Percentiles rank a stretch among this genome's conserved stretches.
Conservation (phyloP, 2,329 filamentous ascomycete genomes). For the Arthrocladium fulminans region DNA sequence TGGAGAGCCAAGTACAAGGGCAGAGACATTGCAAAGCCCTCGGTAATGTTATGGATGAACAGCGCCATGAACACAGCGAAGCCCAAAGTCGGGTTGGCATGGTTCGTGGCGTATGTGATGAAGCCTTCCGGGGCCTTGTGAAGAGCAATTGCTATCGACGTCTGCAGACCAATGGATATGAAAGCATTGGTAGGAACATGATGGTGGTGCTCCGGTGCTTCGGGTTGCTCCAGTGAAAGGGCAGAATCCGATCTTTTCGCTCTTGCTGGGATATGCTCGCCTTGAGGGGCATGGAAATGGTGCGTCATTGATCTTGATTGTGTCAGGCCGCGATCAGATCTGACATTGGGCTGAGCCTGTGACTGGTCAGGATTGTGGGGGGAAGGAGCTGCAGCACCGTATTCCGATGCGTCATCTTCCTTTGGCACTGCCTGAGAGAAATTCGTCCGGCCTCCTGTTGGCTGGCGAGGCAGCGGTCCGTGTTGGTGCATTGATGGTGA, state of each 20-base stretch:
- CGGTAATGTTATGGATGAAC: slow-evolving; percentile 96
- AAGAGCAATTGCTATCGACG: slow-evolving; percentile 84
- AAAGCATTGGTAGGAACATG: slow-evolving; percentile 93
- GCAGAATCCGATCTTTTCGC: slow-evolving; percentile 11
- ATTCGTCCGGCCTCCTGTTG: neutral
- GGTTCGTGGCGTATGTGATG: slow-evolving; percentile 94
- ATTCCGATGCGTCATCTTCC: neutral
- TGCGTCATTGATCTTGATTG: slow-evolving; percentile 20
- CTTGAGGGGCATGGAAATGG: slow-evolving; percentile 21
- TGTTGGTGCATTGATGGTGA: slow-evolving; percentile 5
- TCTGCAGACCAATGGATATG: slow-evolving; percentile 89
- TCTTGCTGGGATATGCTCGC: slow-evolving; percentile 12
- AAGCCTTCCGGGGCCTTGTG: slow-evolving; percentile 87
- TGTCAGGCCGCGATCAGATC: neutral
- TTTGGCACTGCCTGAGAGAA: neutral
- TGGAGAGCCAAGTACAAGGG: slow-evolving; percentile 85
- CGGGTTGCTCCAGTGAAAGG: slow-evolving; percentile 13
- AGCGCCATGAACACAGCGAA: slow-evolving; percentile 90
- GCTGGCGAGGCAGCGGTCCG: neutral
- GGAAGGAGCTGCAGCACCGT: neutral
- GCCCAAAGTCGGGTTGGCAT: slow-evolving; percentile 80
- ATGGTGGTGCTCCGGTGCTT: slow-evolving; percentile 63
- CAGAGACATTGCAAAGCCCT: slow-evolving; percentile 89
- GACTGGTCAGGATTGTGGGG: neutral
- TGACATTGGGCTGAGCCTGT: neutral